Base-by-base conservation (phyloP, 2,329 filamentous ascomycete species). In the Daldinia sp. region DNA sequence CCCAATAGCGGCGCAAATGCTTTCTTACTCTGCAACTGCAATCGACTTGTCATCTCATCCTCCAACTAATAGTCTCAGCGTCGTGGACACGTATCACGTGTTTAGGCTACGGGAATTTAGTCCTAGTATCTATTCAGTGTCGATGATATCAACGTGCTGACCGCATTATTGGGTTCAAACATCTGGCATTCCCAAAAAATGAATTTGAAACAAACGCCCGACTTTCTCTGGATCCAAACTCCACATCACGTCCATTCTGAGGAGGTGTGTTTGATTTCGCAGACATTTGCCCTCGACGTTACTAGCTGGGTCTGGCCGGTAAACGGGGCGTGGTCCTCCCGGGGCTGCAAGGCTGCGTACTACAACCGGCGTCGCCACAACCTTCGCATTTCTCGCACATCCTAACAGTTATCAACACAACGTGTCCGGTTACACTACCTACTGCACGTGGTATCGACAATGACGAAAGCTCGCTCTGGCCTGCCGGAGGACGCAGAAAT, bases 341-440 rank as follows among this genome's bases (percentile, higher is more conserved):
- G 50, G 21, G 45, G 11, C 37, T 17, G 8, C 37, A 55, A 54
- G 41, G 53, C 37, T 63, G 30, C 54, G 52, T 50, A 37, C 32
- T 63, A 48, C 57, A 59, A 29, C 45, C 19, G 48, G 29, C 55
- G 59, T 61, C 17, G n/a, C 54, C 37, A 52, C 47, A 13, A n/a
- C 51, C 13, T 43, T 47, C 8, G 37, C 58, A 45, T 29, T 37
- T 23, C 41, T 56, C 32, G 43, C 17, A 35, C 52, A n/a, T 43
- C 25, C 23, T 37, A 23, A 45, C 34, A 37, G 43, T 48, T 53
- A 27, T 56, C 45, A 10, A 37, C 15, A 27, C 35, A 39, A 19
- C 34, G 50, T 54, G 49, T 61, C 62, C 55, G 58, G 61, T 67
- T 60, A 55, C 62, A 65, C 58, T 25, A 21, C 62, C 35, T 61